phyloP scores from a whole-genome alignment of 495 filamentous ascomycete genomes.

The Aspergillus panamensis region DNA sequence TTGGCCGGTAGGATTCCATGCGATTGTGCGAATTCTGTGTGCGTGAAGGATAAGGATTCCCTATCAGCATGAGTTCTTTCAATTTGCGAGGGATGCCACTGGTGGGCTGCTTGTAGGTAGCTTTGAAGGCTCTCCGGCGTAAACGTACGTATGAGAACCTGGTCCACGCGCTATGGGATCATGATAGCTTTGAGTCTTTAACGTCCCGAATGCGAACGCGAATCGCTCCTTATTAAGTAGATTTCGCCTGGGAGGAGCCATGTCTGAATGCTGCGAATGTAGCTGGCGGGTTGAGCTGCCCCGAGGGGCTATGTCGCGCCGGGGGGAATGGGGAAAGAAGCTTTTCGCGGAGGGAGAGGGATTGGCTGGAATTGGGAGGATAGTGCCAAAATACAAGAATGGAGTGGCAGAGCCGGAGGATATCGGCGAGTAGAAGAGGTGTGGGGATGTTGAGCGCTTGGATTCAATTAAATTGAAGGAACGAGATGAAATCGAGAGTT shows the following conservation, averaged over 20 bases:
- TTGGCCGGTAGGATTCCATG: constrained; percentile 85
- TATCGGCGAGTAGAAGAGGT: neutral
- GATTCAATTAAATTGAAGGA: neutral
- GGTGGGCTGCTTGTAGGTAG: neutral
- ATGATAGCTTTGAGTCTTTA: constrained; percentile 61
- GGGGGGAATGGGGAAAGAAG: neutral
- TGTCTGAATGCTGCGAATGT: constrained; percentile 25
- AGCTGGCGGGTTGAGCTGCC: constrained; percentile 21
- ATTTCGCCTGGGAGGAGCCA: constrained; percentile 55
- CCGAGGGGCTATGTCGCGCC: constrained; percentile 17
- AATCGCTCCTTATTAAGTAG: constrained; percentile 63
- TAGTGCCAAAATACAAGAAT: neutral
- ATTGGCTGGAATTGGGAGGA: neutral
- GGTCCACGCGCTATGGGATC: constrained; percentile 52
- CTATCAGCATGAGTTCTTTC: constrained; percentile 17
- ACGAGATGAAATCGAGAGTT: neutral
- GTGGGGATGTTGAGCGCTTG: neutral
- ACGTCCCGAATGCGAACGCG: constrained; percentile 49
- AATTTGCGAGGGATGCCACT: neutral
- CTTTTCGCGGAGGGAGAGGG: neutral
- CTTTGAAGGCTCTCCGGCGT: neutral
- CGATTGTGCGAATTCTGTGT: constrained; percentile 63
- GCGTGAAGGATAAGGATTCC: neutral
- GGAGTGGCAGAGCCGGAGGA: neutral
- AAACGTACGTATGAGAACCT: constrained; percentile 52